These are phyloP conservation scores for Pestalotiopsis sp. DNA, from an alignment of 2,329 filamentous ascomycete species.

Conservation along the genomic window DNA sequence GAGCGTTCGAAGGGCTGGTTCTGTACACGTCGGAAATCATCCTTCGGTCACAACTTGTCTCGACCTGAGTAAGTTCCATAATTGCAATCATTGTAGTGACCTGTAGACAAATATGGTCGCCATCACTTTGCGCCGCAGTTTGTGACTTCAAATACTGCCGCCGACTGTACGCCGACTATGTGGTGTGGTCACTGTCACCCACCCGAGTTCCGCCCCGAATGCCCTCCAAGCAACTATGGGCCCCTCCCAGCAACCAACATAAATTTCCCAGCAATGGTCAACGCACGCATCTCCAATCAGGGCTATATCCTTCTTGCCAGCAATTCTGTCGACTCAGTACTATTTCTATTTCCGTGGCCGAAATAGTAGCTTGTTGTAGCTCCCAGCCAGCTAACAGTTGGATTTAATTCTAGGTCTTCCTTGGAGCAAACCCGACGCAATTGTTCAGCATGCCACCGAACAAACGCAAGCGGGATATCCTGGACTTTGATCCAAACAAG, in stretches of 20 bases:
- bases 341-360: no score
- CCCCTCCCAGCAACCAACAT: no score
- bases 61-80: neutral
- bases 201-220: no score
- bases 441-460: constrained; percentile 37
- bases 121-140: neutral
- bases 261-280: no score
- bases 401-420: neutral
- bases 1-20: neutral
- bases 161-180: neutral
- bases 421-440: neutral
- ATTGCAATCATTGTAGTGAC: neutral
- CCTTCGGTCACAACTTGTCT: neutral
- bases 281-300: no score
- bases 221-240: no score
- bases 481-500: constrained; percentile 67
- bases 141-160: neutral
- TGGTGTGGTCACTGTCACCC: no score
- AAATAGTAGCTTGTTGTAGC: neutral
- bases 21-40: neutral
- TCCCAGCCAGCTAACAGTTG: neutral
- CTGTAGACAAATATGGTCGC: neutral
- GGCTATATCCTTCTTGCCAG: no score
- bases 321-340: no score
- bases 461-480: constrained; percentile 59